Percentiles rank a stretch among this genome's conserved stretches.
phyloP scores from a whole-genome alignment of 768 basidiomycete genomes.

The Termitomyces heimii region DNA sequence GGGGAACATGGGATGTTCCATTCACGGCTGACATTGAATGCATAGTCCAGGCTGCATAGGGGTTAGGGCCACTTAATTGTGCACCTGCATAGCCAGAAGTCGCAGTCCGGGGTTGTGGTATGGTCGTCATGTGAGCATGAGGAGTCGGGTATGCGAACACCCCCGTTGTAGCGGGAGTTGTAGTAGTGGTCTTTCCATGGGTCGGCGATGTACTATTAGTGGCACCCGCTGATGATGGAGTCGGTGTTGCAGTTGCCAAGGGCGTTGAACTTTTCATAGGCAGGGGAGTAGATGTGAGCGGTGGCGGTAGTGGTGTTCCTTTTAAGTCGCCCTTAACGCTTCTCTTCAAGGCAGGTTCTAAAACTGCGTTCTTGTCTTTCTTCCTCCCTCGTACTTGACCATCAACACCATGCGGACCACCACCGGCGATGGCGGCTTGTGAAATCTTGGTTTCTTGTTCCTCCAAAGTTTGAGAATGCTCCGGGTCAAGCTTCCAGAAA shows the following conservation, averaged over 20 bases:
- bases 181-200: constrained; percentile 15
- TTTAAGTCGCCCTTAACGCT: constrained; percentile 62
- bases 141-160: constrained; percentile 36
- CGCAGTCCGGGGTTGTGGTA: constrained; percentile 18
- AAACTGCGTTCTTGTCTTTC: constrained; percentile 49
- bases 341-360: constrained; percentile 64
- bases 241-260: constrained; percentile 16
- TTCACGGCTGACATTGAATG: constrained; percentile 19
- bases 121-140: constrained; percentile 16
- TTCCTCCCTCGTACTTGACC: constrained; percentile 34
- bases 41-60: constrained; percentile 33
- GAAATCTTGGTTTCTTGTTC: constrained; percentile 60
- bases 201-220: constrained; percentile 16
- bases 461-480: constrained; percentile 59
- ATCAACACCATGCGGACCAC: constrained; percentile 22
- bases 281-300: constrained; percentile 61
- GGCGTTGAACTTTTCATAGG: constrained; percentile 32
- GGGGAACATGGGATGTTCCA: constrained; percentile 9
- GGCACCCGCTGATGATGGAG: constrained; percentile 15
- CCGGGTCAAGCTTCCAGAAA: constrained; percentile 88
- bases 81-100: constrained; percentile 22
- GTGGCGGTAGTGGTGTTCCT: constrained; percentile 57
- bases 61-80: constrained; percentile 26
- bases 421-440: constrained; percentile 26
- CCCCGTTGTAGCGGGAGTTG: constrained; percentile 29